phyloP scores from a whole-genome alignment of 179 eudicot species.

The Silene coronaria region DNA sequence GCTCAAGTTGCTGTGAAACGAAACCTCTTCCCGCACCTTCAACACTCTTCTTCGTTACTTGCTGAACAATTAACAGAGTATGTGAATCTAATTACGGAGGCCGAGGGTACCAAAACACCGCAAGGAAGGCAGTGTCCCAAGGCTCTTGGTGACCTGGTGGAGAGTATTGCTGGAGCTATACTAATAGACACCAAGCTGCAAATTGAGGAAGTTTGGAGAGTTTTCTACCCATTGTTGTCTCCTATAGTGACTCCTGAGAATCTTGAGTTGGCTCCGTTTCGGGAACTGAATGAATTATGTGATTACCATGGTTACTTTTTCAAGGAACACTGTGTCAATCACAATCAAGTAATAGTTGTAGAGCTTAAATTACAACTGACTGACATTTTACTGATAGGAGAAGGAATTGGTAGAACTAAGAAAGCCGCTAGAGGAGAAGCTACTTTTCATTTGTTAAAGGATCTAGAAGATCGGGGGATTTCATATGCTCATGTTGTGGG shows the following conservation, averaged over 20 bases:
- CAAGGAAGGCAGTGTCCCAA: conserved; percentile 61
- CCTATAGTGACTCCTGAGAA: conserved; percentile 93
- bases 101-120: conserved; percentile 33
- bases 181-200: conserved; percentile 73
- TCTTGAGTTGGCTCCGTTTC: conserved; percentile 71
- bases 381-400: conserved; percentile 47
- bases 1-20: conserved; percentile 67
- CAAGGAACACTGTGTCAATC: conserved; percentile 40
- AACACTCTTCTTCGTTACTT: conserved; percentile 45
- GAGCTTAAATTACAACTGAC: conserved; percentile 61
- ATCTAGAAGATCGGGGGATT: conserved; percentile 64
- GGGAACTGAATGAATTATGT: conserved; percentile 78
- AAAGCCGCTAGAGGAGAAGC: conserved; percentile 82
- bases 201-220: conserved; percentile 77
- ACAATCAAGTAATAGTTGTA: conserved; percentile 38
- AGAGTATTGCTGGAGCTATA: conserved; percentile 88
- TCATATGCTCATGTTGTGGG: conserved; percentile 30
- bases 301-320: conserved; percentile 72
- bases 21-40: conserved; percentile 72
- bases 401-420: conserved; percentile 54
- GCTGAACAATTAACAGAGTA: conserved; percentile 49
- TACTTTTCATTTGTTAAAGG: conserved; percentile 53
- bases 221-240: conserved; percentile 63
- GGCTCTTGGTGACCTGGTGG: conserved; percentile 89
- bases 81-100: conserved; percentile 41